Base-by-base conservation (phyloP, 129 eudicot species). In the Calendula officinalis region DNA sequence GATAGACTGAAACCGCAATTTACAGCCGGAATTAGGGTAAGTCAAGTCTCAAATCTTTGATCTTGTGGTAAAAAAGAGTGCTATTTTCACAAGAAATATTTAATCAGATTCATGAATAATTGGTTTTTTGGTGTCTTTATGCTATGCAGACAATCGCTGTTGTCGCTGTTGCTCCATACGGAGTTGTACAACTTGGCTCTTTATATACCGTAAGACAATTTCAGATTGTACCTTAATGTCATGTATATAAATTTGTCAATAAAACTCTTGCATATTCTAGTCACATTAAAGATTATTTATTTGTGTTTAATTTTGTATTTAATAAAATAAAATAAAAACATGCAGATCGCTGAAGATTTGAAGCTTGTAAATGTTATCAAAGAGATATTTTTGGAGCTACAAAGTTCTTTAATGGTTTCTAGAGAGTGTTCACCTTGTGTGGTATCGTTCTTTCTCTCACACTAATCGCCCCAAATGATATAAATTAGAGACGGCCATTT, bases 111-210 rank as follows among this genome's bases (percentile, higher is more conserved):
- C 8, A 70, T 53, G 41, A 56, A 27, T 47, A 33, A 59, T 62
- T 3, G 4, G 12, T 56, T 64, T 47, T 49, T 51, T 68, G 57
- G 15, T 48, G 34, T 60, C 56, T 62, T 50, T 49, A 38, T 62
- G 46, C 36, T 59, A 68, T 79, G 73, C 95, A 94, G 99, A 88
- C 97, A 36, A 66, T 86, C 64, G 84, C 74, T 67, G 84, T 80
- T 65, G 85, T 81, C 22, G 81, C 92, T 64, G 88, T 88, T 70
- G 69, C 75, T 69, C 89, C 97, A 10, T 75, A 81, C 46, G 99
- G 95, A 54, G 99, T 86, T 56, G 69, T 94, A 72, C 95, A 88
- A 68, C 90, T 94, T 49, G 99, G 97, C 69, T 88, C 99, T 34
- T 64, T 89, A 38, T 73, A 80, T 58, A 73, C 71, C 0, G 99